These are phyloP conservation scores for Xylaria nigripes DNA, from an alignment of 495 filamentous ascomycete species.

Conservation along the genomic window DNA sequence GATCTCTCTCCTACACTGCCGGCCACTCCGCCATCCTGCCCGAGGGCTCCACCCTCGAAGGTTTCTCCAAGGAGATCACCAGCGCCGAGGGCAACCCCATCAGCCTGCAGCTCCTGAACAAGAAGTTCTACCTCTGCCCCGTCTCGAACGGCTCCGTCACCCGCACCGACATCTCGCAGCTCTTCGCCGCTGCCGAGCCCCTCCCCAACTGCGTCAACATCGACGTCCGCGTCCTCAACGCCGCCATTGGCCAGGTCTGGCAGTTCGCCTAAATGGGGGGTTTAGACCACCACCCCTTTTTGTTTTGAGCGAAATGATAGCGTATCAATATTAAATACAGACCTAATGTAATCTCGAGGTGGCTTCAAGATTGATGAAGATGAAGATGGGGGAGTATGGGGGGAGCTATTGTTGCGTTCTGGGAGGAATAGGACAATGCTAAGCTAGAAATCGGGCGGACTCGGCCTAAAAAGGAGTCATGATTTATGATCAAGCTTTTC, in stretches of 20 bases:
- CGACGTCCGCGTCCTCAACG: background rate
- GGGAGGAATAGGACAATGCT: too few species aligned
- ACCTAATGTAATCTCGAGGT: too few species aligned
- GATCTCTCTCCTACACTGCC: slow-evolving; percentile 19
- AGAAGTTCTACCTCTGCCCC: slow-evolving; percentile 16
- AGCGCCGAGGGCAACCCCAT: slow-evolving; percentile 14
- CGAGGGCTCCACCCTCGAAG: slow-evolving; percentile 9
- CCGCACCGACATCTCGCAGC: slow-evolving; percentile 4
- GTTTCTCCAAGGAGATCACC: slow-evolving; percentile 6
- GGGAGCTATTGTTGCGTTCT: too few species aligned
- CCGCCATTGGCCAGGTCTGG: background rate
- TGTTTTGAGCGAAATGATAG: too few species aligned
- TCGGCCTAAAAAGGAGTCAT: too few species aligned
- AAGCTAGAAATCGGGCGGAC: too few species aligned
- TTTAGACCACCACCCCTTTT: too few species aligned
- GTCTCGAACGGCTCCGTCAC: background rate
- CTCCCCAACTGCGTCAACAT: background rate
- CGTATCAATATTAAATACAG: too few species aligned
- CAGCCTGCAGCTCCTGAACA: background rate
- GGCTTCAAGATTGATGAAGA: too few species aligned
- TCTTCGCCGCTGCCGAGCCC: background rate
- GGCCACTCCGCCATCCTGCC: slow-evolving; percentile 17
- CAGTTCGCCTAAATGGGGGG: slow-evolving; percentile 2
- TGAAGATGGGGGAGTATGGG: too few species aligned
- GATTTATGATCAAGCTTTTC: too few species aligned